These are phyloP conservation scores for Russula sp. DNA, from an alignment of 768 basidiomycete species.

Conservation along the genomic window DNA sequence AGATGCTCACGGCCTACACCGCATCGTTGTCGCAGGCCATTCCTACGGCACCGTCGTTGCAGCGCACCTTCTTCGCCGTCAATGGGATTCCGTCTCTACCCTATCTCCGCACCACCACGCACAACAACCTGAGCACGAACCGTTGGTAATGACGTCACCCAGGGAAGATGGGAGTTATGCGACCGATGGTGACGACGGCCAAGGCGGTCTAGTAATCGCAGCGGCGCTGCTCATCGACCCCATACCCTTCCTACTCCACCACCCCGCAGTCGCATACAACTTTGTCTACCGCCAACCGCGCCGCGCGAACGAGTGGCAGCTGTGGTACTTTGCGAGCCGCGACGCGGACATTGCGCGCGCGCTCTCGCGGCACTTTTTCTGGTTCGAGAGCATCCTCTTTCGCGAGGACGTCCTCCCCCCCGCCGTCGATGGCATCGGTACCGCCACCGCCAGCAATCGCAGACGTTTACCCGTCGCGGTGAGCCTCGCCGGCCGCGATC, in stretches of 20 bases:
- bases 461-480: constrained; percentile 27
- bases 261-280: constrained; percentile 55
- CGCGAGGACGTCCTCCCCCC: constrained; percentile 42
- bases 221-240: constrained; percentile 53
- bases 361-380: constrained; percentile 56
- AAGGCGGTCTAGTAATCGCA: constrained; percentile 32
- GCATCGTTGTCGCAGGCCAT: constrained; percentile 44
- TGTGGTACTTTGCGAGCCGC: constrained; percentile 61
- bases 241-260: constrained; percentile 56
- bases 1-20: constrained; percentile 32
- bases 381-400: constrained; percentile 56
- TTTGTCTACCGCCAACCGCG: constrained; percentile 52
- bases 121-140: neutral
- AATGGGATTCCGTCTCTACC: constrained; percentile 11
- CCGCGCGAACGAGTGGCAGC: constrained; percentile 52
- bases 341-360: constrained; percentile 57
- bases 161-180: neutral
- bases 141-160: neutral
- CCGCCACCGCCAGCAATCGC: neutral
- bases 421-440: neutral
- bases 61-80: constrained; percentile 43
- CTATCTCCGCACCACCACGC: neutral
- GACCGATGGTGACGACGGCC: neutral
- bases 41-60: constrained; percentile 57
- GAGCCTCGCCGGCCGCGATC: constrained; percentile 35